Conservation (phyloP, 1,284 basidiomycete genomes). For the Heterobasidion parviporum region DNA sequence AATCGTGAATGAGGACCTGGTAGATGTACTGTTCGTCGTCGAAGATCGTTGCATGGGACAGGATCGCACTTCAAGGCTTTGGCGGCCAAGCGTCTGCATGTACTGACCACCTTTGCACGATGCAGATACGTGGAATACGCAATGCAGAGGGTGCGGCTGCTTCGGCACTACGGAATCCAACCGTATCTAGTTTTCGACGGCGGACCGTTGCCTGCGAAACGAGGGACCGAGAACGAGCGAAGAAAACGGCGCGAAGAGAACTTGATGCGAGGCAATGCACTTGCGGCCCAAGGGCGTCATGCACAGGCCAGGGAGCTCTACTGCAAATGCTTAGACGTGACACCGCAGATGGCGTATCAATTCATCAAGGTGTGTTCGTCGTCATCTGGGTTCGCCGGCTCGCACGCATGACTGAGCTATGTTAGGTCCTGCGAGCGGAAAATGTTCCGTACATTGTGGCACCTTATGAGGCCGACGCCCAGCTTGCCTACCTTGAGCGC, state of each 20-base stretch:
- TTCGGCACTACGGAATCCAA: constrained; percentile 77
- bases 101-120: not conserved
- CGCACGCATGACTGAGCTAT: not conserved
- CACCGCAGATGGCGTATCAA: constrained; percentile 96
- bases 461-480: constrained; percentile 98
- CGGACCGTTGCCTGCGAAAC: constrained; percentile 91
- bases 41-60: not conserved
- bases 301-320: constrained; percentile 83
- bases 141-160: constrained; percentile 85
- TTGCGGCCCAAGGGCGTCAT: constrained; percentile 72
- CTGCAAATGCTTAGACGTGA: constrained; percentile 91
- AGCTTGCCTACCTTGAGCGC: constrained; percentile 89
- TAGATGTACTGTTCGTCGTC: not conserved
- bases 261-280: constrained; percentile 60
- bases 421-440: constrained; percentile 76
- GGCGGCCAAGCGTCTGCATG: not conserved
- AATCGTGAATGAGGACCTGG: not conserved
- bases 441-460: constrained; percentile 84
- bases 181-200: constrained; percentile 98
- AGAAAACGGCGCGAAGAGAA: constrained; percentile 63
- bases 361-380: constrained; percentile 73
- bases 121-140: constrained; percentile 90
- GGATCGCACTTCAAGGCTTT: not conserved
- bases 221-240: constrained; percentile 80
- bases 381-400: not conserved